Percentiles rank a stretch among this genome's conserved stretches.
These are phyloP conservation scores for Violaceomyces palustris DNA, from an alignment of 1,284 basidiomycete genomes.

Conservation along the genomic window DNA sequence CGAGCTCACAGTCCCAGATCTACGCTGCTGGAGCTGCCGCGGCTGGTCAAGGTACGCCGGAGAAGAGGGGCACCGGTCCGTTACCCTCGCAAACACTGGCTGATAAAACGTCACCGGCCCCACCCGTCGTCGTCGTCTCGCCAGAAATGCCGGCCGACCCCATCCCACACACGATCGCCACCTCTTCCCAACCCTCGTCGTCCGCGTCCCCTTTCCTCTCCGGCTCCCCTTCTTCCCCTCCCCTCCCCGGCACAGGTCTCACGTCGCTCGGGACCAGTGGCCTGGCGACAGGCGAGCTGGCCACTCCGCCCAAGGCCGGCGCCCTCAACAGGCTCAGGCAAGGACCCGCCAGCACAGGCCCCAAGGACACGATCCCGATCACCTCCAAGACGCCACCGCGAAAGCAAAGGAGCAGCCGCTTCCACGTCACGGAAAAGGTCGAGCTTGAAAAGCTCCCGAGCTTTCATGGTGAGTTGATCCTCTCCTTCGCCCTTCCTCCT, in stretches of 20 bases:
- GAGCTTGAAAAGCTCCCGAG: constrained; percentile 90
- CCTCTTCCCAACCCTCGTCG: constrained; percentile 26
- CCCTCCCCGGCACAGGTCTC: constrained; percentile 35
- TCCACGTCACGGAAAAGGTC: constrained; percentile 90
- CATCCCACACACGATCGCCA: constrained; percentile 35
- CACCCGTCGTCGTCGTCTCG: constrained; percentile 45
- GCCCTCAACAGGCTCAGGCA: constrained; percentile 39
- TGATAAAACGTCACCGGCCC: constrained; percentile 43
- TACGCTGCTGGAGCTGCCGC: too few relatives aligned
- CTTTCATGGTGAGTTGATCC: constrained; percentile 81
- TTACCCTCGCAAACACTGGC: constrained; percentile 20
- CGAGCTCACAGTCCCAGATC: too few relatives aligned
- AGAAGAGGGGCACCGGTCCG: constrained; percentile 9
- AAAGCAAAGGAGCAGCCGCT: constrained; percentile 59
- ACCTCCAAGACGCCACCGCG: constrained; percentile 48
- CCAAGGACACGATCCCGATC: constrained; percentile 50
- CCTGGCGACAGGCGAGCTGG: constrained; percentile 24
- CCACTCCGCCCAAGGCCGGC: constrained; percentile 40
- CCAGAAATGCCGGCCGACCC: constrained; percentile 45
- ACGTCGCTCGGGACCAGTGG: constrained; percentile 29
- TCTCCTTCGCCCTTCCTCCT: too few relatives aligned
- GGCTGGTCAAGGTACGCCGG: constrained; percentile 27
- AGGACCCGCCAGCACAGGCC: constrained; percentile 22
- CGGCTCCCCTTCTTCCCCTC: constrained; percentile 33
- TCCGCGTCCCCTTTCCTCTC: constrained; percentile 33